Conservation (phyloP, 768 basidiomycete genomes). For the Collybia mongolica region DNA sequence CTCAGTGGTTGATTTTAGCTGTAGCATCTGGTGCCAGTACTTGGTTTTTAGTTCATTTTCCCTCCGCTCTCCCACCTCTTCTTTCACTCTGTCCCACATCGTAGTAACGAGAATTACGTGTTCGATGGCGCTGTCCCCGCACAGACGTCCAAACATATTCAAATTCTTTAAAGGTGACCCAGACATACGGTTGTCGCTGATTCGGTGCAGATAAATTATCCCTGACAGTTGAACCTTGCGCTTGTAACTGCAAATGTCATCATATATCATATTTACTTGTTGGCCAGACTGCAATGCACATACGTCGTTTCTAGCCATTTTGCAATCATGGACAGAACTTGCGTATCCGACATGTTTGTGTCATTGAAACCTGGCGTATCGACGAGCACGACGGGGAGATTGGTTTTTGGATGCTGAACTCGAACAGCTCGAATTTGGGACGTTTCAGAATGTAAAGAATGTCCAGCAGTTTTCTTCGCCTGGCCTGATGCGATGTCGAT, state of each 20-base stretch:
- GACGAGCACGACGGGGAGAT: slow-evolving; percentile 16
- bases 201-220: slow-evolving; percentile 27
- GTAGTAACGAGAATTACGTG: slow-evolving; percentile 50
- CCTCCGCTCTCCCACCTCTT: slow-evolving; percentile 7
- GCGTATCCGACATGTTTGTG: slow-evolving; percentile 16
- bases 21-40: slow-evolving; percentile 16
- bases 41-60: slow-evolving; percentile 13
- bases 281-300: not conserved
- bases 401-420: slow-evolving; percentile 13
- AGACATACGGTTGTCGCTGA: slow-evolving; percentile 37
- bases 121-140: slow-evolving; percentile 40
- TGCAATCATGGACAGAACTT: slow-evolving; percentile 19
- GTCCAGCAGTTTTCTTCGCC: slow-evolving; percentile 13
- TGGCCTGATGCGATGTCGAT: slow-evolving; percentile 21
- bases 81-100: slow-evolving; percentile 40
- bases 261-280: not conserved
- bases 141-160: slow-evolving; percentile 47
- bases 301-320: slow-evolving; percentile 21
- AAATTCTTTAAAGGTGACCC: slow-evolving; percentile 45
- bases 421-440: slow-evolving; percentile 18
- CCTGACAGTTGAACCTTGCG: slow-evolving; percentile 24
- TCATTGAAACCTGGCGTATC: slow-evolving; percentile 25
- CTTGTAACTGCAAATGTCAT: slow-evolving; percentile 18
- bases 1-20: slow-evolving; percentile 11
- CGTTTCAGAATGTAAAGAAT: slow-evolving; percentile 17